Base-by-base conservation (phyloP, 2,329 filamentous ascomycete genomes). In the Pseudogymnoascus pannorum region DNA sequence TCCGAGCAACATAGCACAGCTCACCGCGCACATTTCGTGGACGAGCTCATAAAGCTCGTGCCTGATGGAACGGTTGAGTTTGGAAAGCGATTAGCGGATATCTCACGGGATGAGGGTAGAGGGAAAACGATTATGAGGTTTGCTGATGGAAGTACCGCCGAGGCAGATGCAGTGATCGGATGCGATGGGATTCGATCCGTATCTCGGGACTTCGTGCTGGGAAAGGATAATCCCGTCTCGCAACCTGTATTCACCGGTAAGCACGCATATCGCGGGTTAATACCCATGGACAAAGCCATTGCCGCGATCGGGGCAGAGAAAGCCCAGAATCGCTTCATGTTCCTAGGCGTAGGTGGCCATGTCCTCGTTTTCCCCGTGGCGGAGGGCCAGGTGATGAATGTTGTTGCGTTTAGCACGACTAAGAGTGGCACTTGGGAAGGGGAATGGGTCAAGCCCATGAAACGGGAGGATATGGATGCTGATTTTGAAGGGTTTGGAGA, bases 111-210 rank as follows among this genome's bases (percentile, higher is more conserved):
- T n/a, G 54, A 64, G 8, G 59, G 60, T 11, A 16, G 42, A 26
- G 22, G 42, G 42, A 63, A 60, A 42, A 51, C 65, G 2, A 31
- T 29, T 3, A 57, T 78, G 60, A 64, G 66, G 2, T 79, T 81
- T 63, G 66, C 68, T 1, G 78, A 81, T 66, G 77, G 77, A 2
- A 75, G 71, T 0, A 68, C 64, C 0, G 75, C 72, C 0, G 64
- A 70, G 12, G 75, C 78, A 40, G 73, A 72, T 63, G 74, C 75
- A 2, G 78, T 82, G 0, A 73, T 87, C 54, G 84, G 81, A 11
- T 84, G 81, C 66, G 85, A 87, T 70, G 85, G 85, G 0, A 85
- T 87, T 68, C 81, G 81, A 67, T 84, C 81, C 1, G 73, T 75
- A 2, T 75, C 80, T 3, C 75, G 85, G 5, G 68, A 77, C 16